Conservation (phyloP, 768 basidiomycete genomes). For the Boletus rex-veris region DNA sequence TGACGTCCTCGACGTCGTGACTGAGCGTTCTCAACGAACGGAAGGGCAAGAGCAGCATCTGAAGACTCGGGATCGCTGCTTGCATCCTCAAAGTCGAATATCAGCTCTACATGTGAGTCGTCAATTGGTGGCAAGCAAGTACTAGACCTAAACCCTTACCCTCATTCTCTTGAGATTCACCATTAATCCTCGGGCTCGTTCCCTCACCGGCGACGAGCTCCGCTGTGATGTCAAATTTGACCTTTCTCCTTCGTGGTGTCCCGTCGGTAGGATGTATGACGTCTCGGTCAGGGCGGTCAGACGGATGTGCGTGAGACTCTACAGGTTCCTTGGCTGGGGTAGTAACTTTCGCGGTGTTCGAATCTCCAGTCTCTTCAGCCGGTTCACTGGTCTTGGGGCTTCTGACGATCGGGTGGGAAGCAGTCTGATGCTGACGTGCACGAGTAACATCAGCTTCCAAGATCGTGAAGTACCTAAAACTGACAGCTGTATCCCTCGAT, state of each 20-base stretch:
- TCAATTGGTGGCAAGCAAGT: slow-evolving; percentile 2
- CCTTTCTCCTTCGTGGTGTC: slow-evolving; percentile 53
- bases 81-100: slow-evolving; percentile 69
- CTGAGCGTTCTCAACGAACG: slow-evolving; percentile 31
- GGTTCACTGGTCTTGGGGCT: slow-evolving; percentile 5
- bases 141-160: slow-evolving; percentile 36
- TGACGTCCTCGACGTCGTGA: slow-evolving; percentile 24
- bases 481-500: slow-evolving; percentile 42
- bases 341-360: slow-evolving; percentile 11
- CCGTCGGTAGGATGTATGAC: slow-evolving; percentile 29
- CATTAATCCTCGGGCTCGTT: slow-evolving; percentile 32
- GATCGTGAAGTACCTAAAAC: slow-evolving; percentile 46
- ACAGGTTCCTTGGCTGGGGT: slow-evolving; percentile 6
- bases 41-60: slow-evolving; percentile 36
- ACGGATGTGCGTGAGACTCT: slow-evolving; percentile 11
- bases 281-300: slow-evolving; percentile 20
- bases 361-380: slow-evolving; percentile 9
- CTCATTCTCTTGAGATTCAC: slow-evolving; percentile 37
- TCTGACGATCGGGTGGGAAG: slow-evolving; percentile 3
- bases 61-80: slow-evolving; percentile 30
- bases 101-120: slow-evolving; percentile 44
- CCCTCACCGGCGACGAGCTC: slow-evolving; percentile 47
- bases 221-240: slow-evolving; percentile 69
- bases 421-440: slow-evolving; percentile 16
- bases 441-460: slow-evolving; percentile 39